Base-by-base conservation (phyloP, 2,329 filamentous ascomycete species). In the Fusarium globosum region DNA sequence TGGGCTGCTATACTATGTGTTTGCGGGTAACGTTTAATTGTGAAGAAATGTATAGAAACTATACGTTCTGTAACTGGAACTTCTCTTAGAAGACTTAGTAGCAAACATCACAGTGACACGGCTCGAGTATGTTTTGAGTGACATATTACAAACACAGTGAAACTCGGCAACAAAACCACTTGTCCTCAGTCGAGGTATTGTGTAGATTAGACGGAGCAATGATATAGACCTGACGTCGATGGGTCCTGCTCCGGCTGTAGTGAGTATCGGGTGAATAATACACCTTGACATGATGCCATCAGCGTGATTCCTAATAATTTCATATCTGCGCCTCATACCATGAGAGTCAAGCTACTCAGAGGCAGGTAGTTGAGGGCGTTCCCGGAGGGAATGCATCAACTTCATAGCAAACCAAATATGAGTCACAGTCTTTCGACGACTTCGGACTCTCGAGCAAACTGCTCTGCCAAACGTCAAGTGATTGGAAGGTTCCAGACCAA, bases 351-450 rank as follows among this genome's bases (percentile, higher is more conserved):
- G 48, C 18, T 30, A n/a, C 36, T 36, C 10, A 21, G n/a, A 41
- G 28, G 15, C 36, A 60, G 33, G 14, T 18, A 41, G 36, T n/a
- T 56, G 15, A 11, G 21, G n/a, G 18, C 28, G 11, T 56, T n/a
- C 21, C 39, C 12, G 20, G 23, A 20, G 45, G n/a, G 35, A 21
- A 41, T 43, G 14, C 28, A 23, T 18, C 38, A 36, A 43, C 35
- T 23, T 28, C 39, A 42, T 26, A 52, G 30, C 33, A 20, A 58
- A 21, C 14, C 30, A n/a, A 20, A 15, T 36, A 30, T 68, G 65
- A 68, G 63, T 68, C 65, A 68, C 46, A 51, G 16, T 21, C 42
- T n/a, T 42, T 52, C 21, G 39, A 69, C 49, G 21, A 64, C 35
- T 38, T 57, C 65, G 51, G 49, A 41, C 9, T 36, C 20, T 43